These are phyloP conservation scores for Stylosanthes scabra DNA, from an alignment of 331 rosid species.

Conservation along the genomic window DNA sequence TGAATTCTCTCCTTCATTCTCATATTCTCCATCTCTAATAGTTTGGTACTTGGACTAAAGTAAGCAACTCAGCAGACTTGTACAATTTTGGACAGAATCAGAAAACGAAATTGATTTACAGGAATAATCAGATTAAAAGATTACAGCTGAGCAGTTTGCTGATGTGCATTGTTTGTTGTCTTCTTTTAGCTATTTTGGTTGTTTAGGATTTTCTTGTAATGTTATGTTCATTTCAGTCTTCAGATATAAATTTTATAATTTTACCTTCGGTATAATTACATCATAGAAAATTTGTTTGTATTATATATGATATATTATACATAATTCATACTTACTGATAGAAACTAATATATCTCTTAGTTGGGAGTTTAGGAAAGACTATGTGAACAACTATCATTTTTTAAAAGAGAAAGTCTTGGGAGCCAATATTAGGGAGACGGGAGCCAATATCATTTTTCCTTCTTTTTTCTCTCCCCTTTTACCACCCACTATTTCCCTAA, in stretches of 20 bases:
- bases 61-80: not conserved
- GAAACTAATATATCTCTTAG: not conserved
- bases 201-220: not conserved
- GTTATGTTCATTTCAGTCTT: not conserved
- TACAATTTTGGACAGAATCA: not conserved
- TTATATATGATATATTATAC: not conserved
- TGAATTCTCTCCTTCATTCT: not conserved
- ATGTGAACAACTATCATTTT: not conserved
- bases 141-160: not conserved
- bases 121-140: not conserved
- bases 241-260: not conserved
- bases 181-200: not conserved
- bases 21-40: not conserved
- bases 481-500: too few species aligned
- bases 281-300: not conserved
- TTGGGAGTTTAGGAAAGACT: not conserved
- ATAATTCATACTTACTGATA: constrained; percentile 11
- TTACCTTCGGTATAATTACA: not conserved
- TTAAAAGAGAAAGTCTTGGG: too few species aligned
- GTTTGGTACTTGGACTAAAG: not conserved
- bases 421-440: too few species aligned
- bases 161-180: not conserved
- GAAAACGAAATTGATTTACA: not conserved
- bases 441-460: too few species aligned
- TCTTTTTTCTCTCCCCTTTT: too few species aligned